phyloP scores from a whole-genome alignment of 2,329 filamentous ascomycete species.

The Apiospora arundinis region DNA sequence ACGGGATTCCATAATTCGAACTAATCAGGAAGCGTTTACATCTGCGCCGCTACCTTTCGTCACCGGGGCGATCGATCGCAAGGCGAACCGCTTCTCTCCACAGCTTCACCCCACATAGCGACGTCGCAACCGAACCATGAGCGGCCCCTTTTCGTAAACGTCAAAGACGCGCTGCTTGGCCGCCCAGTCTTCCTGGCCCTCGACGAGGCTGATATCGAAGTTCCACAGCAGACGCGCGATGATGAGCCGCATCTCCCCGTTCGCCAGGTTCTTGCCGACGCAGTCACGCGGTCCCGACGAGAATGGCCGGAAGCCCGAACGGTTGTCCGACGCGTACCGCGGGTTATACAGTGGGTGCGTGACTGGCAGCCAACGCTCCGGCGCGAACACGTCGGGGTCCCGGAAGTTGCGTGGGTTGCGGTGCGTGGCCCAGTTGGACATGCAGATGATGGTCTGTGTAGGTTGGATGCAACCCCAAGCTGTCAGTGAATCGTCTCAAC shows the following conservation, averaged over 20 bases:
- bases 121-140: not conserved
- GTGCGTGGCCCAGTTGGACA: constrained; percentile 50
- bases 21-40: too few relatives aligned
- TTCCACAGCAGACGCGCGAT: constrained; percentile 42
- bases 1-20: too few relatives aligned
- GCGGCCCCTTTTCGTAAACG: not conserved
- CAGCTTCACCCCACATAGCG: not conserved
- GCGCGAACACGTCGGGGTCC: constrained; percentile 40
- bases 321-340: constrained; percentile 21
- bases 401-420: constrained; percentile 31
- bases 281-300: constrained; percentile 30
- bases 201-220: constrained; percentile 42
- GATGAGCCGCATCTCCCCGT: constrained; percentile 43
- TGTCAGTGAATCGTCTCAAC: not conserved
- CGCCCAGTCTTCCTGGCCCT: not conserved
- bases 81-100: not conserved
- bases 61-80: not conserved
- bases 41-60: too few relatives aligned
- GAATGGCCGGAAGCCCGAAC: constrained; percentile 29
- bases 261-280: constrained; percentile 37
- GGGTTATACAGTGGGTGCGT: constrained; percentile 26
- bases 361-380: constrained; percentile 30
- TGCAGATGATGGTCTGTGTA: constrained; percentile 44
- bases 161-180: not conserved
- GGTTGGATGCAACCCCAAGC: not conserved